These are phyloP conservation scores for Juncus inflexus DNA, from an alignment of 176 grass and related monocot genomes.

Conservation along the genomic window DNA sequence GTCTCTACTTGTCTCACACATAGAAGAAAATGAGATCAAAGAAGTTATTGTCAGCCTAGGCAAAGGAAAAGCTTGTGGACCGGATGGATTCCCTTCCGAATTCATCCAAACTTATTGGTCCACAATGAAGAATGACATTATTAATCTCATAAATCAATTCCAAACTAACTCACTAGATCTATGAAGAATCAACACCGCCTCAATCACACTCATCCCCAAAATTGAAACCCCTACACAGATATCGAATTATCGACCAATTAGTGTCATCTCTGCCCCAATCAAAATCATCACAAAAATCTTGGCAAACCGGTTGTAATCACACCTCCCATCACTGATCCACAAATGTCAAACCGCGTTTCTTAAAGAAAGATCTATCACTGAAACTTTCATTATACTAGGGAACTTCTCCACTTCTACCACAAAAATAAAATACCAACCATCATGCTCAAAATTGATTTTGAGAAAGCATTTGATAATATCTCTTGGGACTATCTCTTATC, in stretches of 20 bases:
- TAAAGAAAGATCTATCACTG: slow-evolving; percentile 1
- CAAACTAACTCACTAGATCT: not conserved
- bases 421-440: slow-evolving; percentile 1
- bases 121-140: not conserved
- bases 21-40: not conserved
- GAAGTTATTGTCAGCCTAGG: not conserved
- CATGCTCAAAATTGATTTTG: not conserved
- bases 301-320: not conserved
- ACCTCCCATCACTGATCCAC: not conserved
- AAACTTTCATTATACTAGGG: not conserved
- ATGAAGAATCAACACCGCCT: too few species aligned
- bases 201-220: not conserved
- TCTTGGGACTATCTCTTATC: not conserved
- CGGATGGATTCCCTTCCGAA: not conserved
- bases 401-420: not conserved
- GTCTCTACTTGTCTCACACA: too few species aligned
- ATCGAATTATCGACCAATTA: not conserved
- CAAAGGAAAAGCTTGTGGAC: not conserved
- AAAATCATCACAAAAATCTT: slow-evolving; percentile 6
- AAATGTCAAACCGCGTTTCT: not conserved
- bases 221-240: not conserved
- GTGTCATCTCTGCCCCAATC: not conserved
- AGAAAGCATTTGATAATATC: not conserved
- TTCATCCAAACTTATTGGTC: not conserved
- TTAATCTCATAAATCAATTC: not conserved